These are phyloP conservation scores for Helicocarpus griseus DNA, from an alignment of 2,329 filamentous ascomycete species.

Conservation along the genomic window DNA sequence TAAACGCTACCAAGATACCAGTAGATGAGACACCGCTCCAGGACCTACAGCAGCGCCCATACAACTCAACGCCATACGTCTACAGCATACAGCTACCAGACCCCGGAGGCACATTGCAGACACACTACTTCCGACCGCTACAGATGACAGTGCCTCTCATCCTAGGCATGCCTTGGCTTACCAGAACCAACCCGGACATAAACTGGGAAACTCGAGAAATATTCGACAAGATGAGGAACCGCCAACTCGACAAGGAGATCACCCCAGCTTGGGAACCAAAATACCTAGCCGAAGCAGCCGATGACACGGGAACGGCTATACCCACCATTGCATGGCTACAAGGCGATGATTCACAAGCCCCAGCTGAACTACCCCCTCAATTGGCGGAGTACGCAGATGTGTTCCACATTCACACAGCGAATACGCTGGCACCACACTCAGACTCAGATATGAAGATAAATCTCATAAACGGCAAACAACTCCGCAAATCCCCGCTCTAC, in stretches of 20 bases:
- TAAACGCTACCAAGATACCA: too few species aligned
- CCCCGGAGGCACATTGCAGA: neutral
- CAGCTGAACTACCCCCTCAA: neutral
- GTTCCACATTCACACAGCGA: neutral
- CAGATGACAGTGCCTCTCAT: neutral
- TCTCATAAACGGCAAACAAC: constrained; percentile 6
- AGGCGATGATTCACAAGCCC: neutral
- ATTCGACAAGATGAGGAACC: neutral
- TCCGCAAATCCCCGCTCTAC: constrained; percentile 11
- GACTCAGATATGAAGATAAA: constrained; percentile 14
- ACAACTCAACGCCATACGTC: too few species aligned
- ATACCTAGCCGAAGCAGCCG: too few species aligned
- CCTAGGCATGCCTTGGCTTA: neutral
- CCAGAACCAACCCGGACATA: neutral
- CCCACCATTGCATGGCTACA: neutral
- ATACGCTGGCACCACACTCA: constrained; percentile 9
- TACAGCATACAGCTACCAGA: neutral
- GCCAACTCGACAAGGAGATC: neutral
- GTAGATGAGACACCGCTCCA: too few species aligned
- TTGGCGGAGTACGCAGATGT: neutral
- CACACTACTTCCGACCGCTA: neutral
- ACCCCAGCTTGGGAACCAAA: too few species aligned
- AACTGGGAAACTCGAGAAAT: neutral
- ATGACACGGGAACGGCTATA: too few species aligned
- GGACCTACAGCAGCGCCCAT: too few species aligned